phyloP scores from a whole-genome alignment of 176 grass and related monocot species.

The Luzula sylvatica region DNA sequence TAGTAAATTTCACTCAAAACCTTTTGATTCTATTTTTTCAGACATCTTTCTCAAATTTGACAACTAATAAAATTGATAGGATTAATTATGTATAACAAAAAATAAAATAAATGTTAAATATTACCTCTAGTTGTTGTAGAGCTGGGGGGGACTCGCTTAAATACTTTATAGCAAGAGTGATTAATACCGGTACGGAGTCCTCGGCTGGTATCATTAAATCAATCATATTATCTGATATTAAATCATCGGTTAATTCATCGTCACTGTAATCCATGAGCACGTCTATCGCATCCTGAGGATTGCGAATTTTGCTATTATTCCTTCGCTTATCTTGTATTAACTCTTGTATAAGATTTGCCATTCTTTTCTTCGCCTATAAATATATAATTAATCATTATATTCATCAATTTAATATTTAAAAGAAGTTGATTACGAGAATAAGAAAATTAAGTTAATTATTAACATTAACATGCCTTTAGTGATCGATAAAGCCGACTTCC shows the following conservation, averaged over 20 bases:
- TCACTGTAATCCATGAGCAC: conserved; percentile 54
- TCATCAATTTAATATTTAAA: not conserved
- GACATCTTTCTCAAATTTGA: not conserved
- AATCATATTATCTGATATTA: conserved; percentile 97
- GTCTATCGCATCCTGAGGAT: conserved; percentile 45
- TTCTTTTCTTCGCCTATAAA: conserved; percentile 86
- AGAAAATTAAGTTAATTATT: conserved; percentile 5
- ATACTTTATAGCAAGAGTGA: conserved; percentile 94
- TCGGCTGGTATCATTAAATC: conserved; percentile 98
- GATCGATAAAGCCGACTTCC: conserved; percentile 79
- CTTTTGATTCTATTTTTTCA: not conserved
- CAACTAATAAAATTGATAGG: no score
- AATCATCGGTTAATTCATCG: conserved; percentile 62
- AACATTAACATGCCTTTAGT: conserved; percentile 41
- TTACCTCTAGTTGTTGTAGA: conserved; percentile 68
- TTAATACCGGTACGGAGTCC: conserved; percentile 88
- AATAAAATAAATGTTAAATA: not conserved
- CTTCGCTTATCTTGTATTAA: conserved; percentile 84
- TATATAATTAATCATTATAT: not conserved
- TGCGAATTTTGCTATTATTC: not conserved
- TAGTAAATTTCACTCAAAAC: no score
- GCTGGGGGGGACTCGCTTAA: conserved; percentile 79
- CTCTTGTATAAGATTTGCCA: conserved; percentile 58
- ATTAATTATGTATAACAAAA: not conserved
- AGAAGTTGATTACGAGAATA: conserved; percentile 13